Conservation (phyloP, 495 filamentous ascomycete genomes). For the Lindgomyces ingoldianus region DNA sequence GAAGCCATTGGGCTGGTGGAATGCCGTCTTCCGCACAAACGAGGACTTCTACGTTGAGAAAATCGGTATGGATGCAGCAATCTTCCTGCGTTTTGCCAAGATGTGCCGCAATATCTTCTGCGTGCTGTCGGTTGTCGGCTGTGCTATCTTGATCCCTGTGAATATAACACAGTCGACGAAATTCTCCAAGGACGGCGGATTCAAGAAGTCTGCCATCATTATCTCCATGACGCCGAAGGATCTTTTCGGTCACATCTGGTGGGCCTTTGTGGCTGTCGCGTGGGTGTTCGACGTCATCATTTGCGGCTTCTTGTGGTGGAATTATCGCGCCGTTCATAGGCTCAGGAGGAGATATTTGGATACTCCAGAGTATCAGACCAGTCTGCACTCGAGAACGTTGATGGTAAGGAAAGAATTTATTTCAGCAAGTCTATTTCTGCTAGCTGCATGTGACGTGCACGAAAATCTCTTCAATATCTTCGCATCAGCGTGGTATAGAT, state of each 20-base stretch:
- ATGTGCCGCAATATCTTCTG: constrained; percentile 94
- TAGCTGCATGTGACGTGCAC: not conserved
- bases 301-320: constrained; percentile 82
- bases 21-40: constrained; percentile 71
- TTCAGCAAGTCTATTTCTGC: no score
- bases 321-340: constrained; percentile 71
- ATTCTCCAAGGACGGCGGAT: constrained; percentile 11
- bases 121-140: constrained; percentile 70
- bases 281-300: constrained; percentile 78
- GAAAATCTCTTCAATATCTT: not conserved
- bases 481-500: no score
- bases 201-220: constrained; percentile 46
- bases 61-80: constrained; percentile 83
- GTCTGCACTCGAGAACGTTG: constrained; percentile 84
- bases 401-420: constrained; percentile 61
- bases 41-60: constrained; percentile 75
- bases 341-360: constrained; percentile 80
- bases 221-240: constrained; percentile 59
- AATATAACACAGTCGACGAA: constrained; percentile 61
- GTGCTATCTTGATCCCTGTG: constrained; percentile 78
- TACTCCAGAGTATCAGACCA: constrained; percentile 84
- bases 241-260: constrained; percentile 61
- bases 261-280: constrained; percentile 80
- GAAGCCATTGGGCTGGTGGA: constrained; percentile 81
- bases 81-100: constrained; percentile 83